A percentile compares a stretch with the other conserved stretches of the same genome.
phyloP scores from a whole-genome alignment of 352 stramenopile species.

The Globisporangium yorkense region DNA sequence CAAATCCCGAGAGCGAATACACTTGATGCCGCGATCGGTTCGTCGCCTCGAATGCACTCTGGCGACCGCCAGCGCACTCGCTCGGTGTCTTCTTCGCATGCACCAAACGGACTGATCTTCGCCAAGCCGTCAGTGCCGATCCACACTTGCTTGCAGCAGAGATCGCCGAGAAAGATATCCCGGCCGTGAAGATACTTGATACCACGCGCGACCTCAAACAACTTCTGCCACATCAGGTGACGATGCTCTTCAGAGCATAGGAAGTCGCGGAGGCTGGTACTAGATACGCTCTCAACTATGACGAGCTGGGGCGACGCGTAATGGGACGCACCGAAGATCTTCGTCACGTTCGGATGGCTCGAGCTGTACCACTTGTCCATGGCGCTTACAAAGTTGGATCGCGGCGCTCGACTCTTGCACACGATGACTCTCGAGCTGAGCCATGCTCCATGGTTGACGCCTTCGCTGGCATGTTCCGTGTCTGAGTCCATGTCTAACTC shows the following conservation, averaged over 20 bases:
- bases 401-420: neutral
- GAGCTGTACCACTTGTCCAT: neutral
- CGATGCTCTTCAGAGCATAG: too few relatives aligned
- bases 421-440: neutral
- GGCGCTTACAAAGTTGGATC: neutral
- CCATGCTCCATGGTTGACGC: neutral
- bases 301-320: slow-evolving; percentile 21
- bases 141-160: too few relatives aligned
- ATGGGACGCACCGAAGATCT: neutral
- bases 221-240: too few relatives aligned
- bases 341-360: slow-evolving; percentile 4
- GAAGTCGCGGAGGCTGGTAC: neutral
- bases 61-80: neutral
- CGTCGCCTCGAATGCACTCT: neutral
- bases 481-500: neutral
- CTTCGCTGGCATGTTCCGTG: neutral
- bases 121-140: too few relatives aligned
- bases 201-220: too few relatives aligned
- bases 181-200: too few relatives aligned
- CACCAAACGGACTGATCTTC: too few relatives aligned
- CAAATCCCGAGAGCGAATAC: slow-evolving; percentile 1
- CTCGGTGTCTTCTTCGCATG: neutral
- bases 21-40: neutral
- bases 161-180: too few relatives aligned
- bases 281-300: neutral